Percentiles rank a stretch among this genome's conserved stretches.
Evolutionary conservation across 2,329 filamentous ascomycete genomes (phyloP).

Genomic region (Alternaria sp.): DNA sequence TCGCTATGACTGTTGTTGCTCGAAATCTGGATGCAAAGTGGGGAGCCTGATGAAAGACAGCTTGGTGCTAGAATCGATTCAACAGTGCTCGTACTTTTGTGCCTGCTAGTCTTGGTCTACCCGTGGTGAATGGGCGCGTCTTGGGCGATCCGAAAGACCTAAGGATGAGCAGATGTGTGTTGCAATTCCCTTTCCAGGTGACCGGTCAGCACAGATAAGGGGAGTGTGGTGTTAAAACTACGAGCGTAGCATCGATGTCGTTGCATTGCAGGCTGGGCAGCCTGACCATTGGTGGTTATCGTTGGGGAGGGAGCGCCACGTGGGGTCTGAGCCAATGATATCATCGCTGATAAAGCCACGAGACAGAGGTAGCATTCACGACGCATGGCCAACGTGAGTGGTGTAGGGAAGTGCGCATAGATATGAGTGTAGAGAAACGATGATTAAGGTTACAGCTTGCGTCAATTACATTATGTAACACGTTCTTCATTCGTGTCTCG

Average conservation of each 20-base stretch:
- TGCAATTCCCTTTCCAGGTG: background rate
- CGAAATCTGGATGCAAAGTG: background rate
- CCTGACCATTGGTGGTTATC: conserved; percentile 3
- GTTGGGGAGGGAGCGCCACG: conserved; percentile 12
- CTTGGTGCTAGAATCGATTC: background rate
- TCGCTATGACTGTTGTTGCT: background rate
- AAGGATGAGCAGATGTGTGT: background rate
- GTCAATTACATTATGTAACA: background rate
- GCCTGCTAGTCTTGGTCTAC: background rate
- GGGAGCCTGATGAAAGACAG: background rate
- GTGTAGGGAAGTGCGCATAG: background rate
- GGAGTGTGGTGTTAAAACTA: conserved; percentile 12
- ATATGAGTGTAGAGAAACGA: too few relatives aligned
- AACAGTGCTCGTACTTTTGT: background rate
- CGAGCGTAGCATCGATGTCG: conserved; percentile 24
- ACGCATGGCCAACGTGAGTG: background rate
- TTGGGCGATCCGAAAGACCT: background rate
- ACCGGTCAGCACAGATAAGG: background rate
- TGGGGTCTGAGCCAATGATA: conserved; percentile 29
- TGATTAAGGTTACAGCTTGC: too few relatives aligned
- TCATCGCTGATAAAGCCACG: conserved; percentile 28
- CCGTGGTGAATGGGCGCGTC: background rate
- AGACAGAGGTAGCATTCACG: background rate
- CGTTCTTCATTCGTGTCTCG: background rate
- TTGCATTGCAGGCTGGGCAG: conserved; percentile 29